Percentiles rank a stretch among this genome's conserved stretches.
These are phyloP conservation scores for Mytilinidion resinicola DNA, from an alignment of 495 filamentous ascomycete species.

Conservation along the genomic window DNA sequence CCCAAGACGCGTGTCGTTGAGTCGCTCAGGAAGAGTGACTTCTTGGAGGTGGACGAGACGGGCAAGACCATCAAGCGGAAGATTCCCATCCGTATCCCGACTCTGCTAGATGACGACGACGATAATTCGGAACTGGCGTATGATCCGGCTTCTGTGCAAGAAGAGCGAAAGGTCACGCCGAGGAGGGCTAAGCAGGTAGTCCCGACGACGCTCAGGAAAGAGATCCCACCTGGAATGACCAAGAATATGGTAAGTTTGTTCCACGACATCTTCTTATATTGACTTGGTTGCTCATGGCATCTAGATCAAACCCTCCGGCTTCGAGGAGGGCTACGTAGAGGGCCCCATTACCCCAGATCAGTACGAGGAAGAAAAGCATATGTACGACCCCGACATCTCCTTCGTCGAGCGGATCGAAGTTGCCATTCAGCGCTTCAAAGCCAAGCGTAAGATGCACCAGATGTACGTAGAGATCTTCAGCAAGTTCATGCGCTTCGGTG, in stretches of 20 bases:
- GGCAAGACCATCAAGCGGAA: slow-evolving; percentile 30
- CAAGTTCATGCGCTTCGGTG: slow-evolving; percentile 78
- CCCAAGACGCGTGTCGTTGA: slow-evolving; percentile 22
- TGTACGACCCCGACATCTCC: slow-evolving; percentile 33
- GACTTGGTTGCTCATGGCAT: slow-evolving; percentile 18
- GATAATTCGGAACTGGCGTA: slow-evolving; percentile 18
- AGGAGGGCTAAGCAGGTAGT: slow-evolving; percentile 1
- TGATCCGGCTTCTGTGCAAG: slow-evolving; percentile 4
- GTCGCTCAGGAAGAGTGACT: slow-evolving; percentile 28
- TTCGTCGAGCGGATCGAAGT: slow-evolving; percentile 61
- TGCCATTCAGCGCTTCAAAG: slow-evolving; percentile 74
- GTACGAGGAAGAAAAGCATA: slow-evolving; percentile 49
- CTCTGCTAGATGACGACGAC: slow-evolving; percentile 5
- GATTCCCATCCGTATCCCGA: slow-evolving; percentile 14
- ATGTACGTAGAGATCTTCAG: slow-evolving; percentile 59
- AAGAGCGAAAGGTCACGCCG: not conserved
- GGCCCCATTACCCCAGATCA: slow-evolving; percentile 67
- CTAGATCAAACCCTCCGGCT: slow-evolving; percentile 34
- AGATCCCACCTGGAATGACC: slow-evolving; percentile 16
- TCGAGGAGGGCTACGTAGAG: slow-evolving; percentile 67
- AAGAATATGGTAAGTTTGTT: slow-evolving; percentile 17
- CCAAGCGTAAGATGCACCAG: slow-evolving; percentile 63
- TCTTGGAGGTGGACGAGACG: slow-evolving; percentile 32
- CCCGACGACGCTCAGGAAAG: slow-evolving; percentile 9
- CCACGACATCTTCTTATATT: not conserved